These are phyloP conservation scores for Andrographis paniculata DNA, from an alignment of 305 asterid genomes.

Conservation along the genomic window DNA sequence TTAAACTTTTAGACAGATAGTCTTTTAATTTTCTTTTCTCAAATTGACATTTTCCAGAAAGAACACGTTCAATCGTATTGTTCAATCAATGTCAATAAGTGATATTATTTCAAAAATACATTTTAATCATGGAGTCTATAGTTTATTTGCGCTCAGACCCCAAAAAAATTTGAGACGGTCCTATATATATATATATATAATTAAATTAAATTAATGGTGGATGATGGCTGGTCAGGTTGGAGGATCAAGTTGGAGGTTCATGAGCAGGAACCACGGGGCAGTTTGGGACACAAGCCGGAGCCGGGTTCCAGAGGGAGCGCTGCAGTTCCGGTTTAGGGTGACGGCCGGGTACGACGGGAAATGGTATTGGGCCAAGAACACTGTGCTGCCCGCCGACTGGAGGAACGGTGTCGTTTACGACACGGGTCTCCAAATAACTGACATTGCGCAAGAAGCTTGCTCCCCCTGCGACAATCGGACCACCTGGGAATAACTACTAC, in stretches of 20 bases:
- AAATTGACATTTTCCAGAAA: no score
- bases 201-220: no score
- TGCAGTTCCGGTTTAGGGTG: constrained; percentile 66
- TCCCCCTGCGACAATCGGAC: background rate
- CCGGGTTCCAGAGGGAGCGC: constrained; percentile 60
- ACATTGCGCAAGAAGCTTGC: constrained; percentile 32
- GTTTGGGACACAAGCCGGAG: constrained; percentile 73
- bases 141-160: no score
- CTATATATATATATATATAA: no score
- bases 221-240: no score
- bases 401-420: constrained; percentile 41
- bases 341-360: constrained; percentile 81
- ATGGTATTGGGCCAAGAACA: constrained; percentile 53
- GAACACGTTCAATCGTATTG: no score
- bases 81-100: no score
- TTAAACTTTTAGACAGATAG: no score
- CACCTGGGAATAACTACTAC: background rate
- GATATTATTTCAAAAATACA: no score
- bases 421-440: constrained; percentile 60
- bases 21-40: no score
- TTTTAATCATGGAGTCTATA: no score
- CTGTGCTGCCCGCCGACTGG: constrained; percentile 64
- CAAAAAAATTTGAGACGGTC: no score
- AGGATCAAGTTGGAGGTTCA: constrained; percentile 42
- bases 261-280: constrained; percentile 64